These are phyloP conservation scores for Vitis vinifera DNA, from an alignment of 164 flowering plant species.

Conservation along the genomic window ASM3070453v1 NC_081806.1:5676501-5677000, in stretches of 20 bases:
- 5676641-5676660: slow-evolving; percentile 1
- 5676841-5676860: neutral
- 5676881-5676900: neutral
- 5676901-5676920: slow-evolving; percentile 1
- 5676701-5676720: neutral
- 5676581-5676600: too few relatives aligned
- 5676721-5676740: neutral
- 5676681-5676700: slow-evolving; percentile 1
- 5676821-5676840: slow-evolving; percentile 7
- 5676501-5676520: too few relatives aligned
- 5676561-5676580: neutral
- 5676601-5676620: neutral
- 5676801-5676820: neutral
- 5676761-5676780: slow-evolving; percentile 13
- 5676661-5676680: slow-evolving; percentile 16
- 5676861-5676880: neutral
- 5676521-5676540: too few relatives aligned
- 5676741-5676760: neutral
- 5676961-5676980: too few relatives aligned
- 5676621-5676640: slow-evolving; percentile 7
- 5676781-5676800: slow-evolving; percentile 11
- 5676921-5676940: neutral
- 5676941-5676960: neutral
- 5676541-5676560: slow-evolving; percentile 8
- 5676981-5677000: too few relatives aligned